Evolutionary conservation across 2,329 filamentous ascomycete genomes (phyloP), one percentile per base, ranked within the genome.

Genomic region (Hypoxylon sp.): DNA sequence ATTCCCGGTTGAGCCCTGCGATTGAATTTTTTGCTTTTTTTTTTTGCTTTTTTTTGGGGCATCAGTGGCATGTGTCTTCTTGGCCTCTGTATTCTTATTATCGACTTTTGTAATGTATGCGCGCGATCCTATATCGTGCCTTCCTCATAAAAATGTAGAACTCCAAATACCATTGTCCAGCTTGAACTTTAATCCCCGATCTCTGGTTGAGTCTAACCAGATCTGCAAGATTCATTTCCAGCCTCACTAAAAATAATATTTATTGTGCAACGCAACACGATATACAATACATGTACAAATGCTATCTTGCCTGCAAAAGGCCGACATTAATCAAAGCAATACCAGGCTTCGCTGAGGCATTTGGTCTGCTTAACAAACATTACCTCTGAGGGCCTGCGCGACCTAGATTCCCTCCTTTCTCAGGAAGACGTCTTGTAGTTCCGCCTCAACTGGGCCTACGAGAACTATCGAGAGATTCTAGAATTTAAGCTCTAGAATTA

Each of bases 1-100:
- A 73, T 64, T 72, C 71, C 71, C 71, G 71, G 71, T 63, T 71
- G 69, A 68, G 71, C 71, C 71, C 71, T 11, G 6, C 6, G 0
- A 1, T 14, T 22, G 2, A 29, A 4, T 37, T 51, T 17, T 60
- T 47, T 48, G 19, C 11, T 9, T n/a, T 26, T 54, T 29, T 48
- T 5, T 17, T 60, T 47, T 48, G 19, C 11, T 9, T n/a, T 26
- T 54, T 29, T 48, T 5, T n/a, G n/a, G 10, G n/a, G 14, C 8
- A 19, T 8, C 5, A 22, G 17, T n/a, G 3, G 6, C 17, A 44
- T 44, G 19, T n/a, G 6, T 39, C n/a, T 19, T 52, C 2, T 17
- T 52, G 5, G 5, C n/a, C 17, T 26, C 19, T 11, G 1, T 44
- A 5, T 19, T n/a, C n/a, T 8, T 3, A 19, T 3, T 2, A 19